phyloP scores from a whole-genome alignment of 257 asterid genomes.

The Nicotiana attenuata region DNA sequence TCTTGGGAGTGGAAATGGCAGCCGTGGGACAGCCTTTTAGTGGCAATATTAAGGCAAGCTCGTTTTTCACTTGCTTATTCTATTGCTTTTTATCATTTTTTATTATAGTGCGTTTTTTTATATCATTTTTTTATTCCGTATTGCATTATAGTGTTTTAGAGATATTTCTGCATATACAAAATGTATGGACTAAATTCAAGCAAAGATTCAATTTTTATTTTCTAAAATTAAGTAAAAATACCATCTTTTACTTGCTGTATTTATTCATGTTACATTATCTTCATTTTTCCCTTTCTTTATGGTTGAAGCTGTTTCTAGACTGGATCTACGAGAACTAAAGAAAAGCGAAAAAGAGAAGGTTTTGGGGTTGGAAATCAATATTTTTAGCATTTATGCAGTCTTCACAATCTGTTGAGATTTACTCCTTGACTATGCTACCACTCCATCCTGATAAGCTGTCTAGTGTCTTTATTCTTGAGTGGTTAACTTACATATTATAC shows the following conservation, averaged over 20 bases:
- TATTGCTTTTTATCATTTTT: not conserved
- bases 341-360: not conserved
- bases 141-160: not conserved
- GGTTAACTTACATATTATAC: not conserved
- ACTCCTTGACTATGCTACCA: not conserved
- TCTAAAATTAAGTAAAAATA: not conserved
- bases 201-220: not conserved
- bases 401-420: not conserved
- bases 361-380: not conserved
- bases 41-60: conserved; percentile 50
- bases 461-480: not conserved
- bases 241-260: not conserved
- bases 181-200: not conserved
- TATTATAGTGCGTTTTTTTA: too few relatives aligned
- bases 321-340: not conserved
- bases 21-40: conserved; percentile 39
- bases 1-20: conserved; percentile 21
- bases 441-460: not conserved
- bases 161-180: not conserved
- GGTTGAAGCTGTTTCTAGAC: not conserved
- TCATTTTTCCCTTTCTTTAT: not conserved
- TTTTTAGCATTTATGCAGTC: not conserved
- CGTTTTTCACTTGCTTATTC: not conserved
- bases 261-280: not conserved
- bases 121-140: not conserved